These are phyloP conservation scores for Trypanosoma vivax DNA, from an alignment of 208 protist species.

Conservation along the genomic window DNA sequence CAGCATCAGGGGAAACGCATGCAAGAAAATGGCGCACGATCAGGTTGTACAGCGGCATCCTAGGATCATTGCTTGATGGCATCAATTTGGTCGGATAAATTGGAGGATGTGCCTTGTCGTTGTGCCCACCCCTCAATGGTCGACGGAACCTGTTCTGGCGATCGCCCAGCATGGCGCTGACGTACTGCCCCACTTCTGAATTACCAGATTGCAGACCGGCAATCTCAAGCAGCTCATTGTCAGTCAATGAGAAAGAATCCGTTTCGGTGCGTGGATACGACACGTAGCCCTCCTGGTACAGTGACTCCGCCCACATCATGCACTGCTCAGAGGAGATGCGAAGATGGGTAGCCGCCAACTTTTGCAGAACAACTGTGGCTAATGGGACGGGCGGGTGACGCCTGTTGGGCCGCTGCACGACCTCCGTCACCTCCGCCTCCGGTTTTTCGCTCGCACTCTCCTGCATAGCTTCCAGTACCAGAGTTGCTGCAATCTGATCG, in stretches of 20 bases:
- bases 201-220: slow-evolving; percentile 65
- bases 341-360: slow-evolving; percentile 91
- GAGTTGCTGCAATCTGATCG: slow-evolving; percentile 64
- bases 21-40: no score
- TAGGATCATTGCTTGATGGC: slow-evolving; percentile 34
- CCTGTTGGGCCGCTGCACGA: slow-evolving; percentile 62
- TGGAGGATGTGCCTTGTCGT: slow-evolving; percentile 98
- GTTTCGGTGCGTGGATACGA: slow-evolving; percentile 99
- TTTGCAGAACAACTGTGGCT: slow-evolving; percentile 97
- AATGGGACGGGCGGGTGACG: slow-evolving; percentile 91
- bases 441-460: slow-evolving; percentile 26
- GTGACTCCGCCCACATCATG: slow-evolving; percentile 92
- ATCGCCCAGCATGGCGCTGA: slow-evolving; percentile 43
- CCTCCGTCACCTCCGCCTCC: slow-evolving; percentile 50
- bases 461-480: slow-evolving; percentile 70
- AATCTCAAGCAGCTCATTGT: slow-evolving; percentile 78
- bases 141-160: slow-evolving; percentile 59
- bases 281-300: slow-evolving; percentile 90
- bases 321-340: slow-evolving; percentile 89
- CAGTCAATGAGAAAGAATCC: slow-evolving; percentile 87
- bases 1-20: no score
- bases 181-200: slow-evolving; percentile 48
- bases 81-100: slow-evolving; percentile 95
- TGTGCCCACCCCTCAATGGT: slow-evolving; percentile 90
- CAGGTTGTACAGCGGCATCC: slow-evolving; percentile 90